These are phyloP conservation scores for Mycosphaerelloides madeirae DNA, from an alignment of 2,329 filamentous ascomycete species.

Conservation along the genomic window DNA sequence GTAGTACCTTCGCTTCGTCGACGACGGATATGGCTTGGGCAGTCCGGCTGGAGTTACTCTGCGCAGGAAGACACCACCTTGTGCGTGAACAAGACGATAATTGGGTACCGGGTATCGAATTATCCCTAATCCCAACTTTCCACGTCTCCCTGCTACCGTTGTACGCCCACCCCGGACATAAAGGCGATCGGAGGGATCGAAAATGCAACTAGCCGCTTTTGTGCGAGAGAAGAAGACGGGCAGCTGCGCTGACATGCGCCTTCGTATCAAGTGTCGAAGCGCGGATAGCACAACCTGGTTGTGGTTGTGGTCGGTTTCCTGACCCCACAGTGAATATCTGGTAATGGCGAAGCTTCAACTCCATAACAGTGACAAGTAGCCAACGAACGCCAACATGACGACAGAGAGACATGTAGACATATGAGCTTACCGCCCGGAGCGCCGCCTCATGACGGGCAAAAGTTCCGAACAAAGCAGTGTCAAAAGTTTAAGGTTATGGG, in stretches of 20 bases:
- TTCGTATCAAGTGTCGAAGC: constrained; percentile 16
- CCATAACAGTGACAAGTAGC: no score
- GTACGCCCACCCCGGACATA: constrained; percentile 17
- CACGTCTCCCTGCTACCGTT: no score
- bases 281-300: neutral
- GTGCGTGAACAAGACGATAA: constrained; percentile 6
- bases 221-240: constrained; percentile 9
- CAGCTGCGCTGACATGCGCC: constrained; percentile 28
- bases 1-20: constrained; percentile 11
- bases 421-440: constrained; percentile 7
- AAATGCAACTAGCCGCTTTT: constrained; percentile 14
- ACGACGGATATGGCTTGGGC: constrained; percentile 24
- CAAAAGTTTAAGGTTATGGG: constrained; percentile 6
- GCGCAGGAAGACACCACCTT: constrained; percentile 5
- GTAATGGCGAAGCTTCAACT: constrained; percentile 20
- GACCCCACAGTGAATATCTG: constrained; percentile 15
- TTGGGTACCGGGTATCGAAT: constrained; percentile 21
- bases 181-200: constrained; percentile 14
- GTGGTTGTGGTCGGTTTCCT: neutral
- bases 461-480: neutral
- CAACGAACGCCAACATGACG: no score
- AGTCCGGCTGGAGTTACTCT: constrained; percentile 22
- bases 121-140: no score
- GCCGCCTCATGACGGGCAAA: constrained; percentile 1
- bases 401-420: no score